phyloP scores from a whole-genome alignment of 805 yeast genomes.

The Scheffersomyces coipomensis region DNA sequence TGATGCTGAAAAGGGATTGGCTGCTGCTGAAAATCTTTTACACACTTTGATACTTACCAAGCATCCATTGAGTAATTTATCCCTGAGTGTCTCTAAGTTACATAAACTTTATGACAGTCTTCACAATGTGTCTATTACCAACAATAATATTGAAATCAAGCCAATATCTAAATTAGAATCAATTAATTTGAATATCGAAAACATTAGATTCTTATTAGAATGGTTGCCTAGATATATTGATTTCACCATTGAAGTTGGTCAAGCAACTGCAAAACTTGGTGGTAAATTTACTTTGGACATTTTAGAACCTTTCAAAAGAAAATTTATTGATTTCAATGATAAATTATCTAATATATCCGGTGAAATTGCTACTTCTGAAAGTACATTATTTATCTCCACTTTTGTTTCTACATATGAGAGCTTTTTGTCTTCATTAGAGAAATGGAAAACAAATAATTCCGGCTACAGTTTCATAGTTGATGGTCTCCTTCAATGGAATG shows the following conservation, averaged over 20 bases:
- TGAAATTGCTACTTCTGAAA: conserved; percentile 10
- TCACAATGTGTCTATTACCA: conserved; percentile 10
- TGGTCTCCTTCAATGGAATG: conserved; percentile 48
- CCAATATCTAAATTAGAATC: conserved; percentile 18
- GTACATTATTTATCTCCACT: conserved; percentile 15
- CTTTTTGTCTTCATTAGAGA: conserved; percentile 22
- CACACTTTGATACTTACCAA: conserved; percentile 55
- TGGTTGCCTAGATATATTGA: conserved; percentile 40
- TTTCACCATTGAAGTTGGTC: conserved; percentile 22
- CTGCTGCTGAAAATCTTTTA: conserved; percentile 70
- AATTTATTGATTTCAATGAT: conserved; percentile 10
- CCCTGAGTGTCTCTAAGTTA: conserved; percentile 15
- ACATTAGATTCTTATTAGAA: conserved; percentile 11
- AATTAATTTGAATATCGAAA: conserved; percentile 12
- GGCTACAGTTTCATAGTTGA: conserved; percentile 47
- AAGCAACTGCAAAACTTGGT: conserved; percentile 9
- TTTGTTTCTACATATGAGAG: conserved; percentile 18
- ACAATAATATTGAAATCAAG: conserved; percentile 7
- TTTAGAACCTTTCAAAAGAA: conserved; percentile 15
- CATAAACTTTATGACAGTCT: conserved; percentile 7
- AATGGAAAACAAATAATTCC: conserved; percentile 33
- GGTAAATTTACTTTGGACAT: conserved; percentile 7
- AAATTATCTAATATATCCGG: conserved; percentile 20
- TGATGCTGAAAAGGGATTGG: conserved; percentile 75
- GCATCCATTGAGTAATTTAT: conserved; percentile 40